Percentiles rank a stretch among this genome's conserved stretches.
Conservation (phyloP, 441 rosid species). For the Hura crepitans region DNA sequence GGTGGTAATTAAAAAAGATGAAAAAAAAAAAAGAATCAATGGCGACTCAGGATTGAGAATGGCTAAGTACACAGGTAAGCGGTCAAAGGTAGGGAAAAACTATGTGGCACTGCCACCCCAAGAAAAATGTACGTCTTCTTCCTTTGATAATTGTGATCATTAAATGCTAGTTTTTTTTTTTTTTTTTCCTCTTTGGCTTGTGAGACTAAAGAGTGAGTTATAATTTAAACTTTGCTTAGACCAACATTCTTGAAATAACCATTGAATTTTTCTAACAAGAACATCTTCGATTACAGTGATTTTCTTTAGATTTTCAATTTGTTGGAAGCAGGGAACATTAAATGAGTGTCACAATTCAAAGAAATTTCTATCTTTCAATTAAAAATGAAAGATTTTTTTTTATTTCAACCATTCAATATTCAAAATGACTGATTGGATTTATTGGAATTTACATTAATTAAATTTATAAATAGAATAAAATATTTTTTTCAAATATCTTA, state of each 20-base stretch:
- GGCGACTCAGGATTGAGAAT: neutral
- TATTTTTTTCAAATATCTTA: too few relatives aligned
- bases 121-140: neutral
- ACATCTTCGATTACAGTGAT: slow-evolving; percentile 26
- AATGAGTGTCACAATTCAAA: slow-evolving; percentile 14
- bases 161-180: slow-evolving; percentile 1
- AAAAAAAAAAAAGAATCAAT: too few relatives aligned
- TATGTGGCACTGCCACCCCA: neutral
- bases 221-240: slow-evolving; percentile 6
- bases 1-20: too few relatives aligned
- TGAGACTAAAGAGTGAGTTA: neutral
- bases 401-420: too few relatives aligned
- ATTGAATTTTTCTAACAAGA: slow-evolving; percentile 15
- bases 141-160: slow-evolving; percentile 18
- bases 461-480: too few relatives aligned
- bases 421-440: too few relatives aligned
- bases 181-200: neutral
- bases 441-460: too few relatives aligned
- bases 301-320: slow-evolving; percentile 15
- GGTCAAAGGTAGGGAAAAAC: neutral
- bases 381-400: too few relatives aligned
- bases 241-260: slow-evolving; percentile 40
- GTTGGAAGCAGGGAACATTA: slow-evolving; percentile 26
- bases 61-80: neutral
- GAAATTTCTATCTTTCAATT: neutral